Base-by-base conservation (phyloP, 495 filamentous ascomycete genomes). In the Penicillium mononematosum region DNA sequence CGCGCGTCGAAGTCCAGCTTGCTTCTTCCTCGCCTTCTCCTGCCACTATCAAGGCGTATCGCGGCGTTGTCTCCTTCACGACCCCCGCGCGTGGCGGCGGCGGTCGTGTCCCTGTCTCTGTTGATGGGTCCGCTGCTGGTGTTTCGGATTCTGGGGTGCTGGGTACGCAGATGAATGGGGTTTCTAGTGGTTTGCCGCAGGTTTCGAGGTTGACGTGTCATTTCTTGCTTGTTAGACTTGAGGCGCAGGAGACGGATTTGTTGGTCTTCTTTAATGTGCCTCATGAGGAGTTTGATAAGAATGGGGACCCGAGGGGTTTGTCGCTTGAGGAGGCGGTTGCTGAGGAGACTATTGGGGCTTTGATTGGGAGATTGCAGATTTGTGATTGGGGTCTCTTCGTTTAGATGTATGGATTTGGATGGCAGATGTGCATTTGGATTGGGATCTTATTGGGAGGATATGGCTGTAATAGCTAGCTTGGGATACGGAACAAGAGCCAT, bases 251-350 rank as follows among this genome's bases (percentile, higher is more conserved):
- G 59, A 93, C 94, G 14, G 94, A 98, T 75, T 66, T 98, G n/a
- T 68, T 96, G 25, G 83, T 96, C 54, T 89, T 90, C 29, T 82
- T 96, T 68, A 98, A 98, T 75, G 88, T 96, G 32, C 94, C 92
- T 25, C 86, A 91, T 70, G 82, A 84, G 20, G 87, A 90, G 49
- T 84, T 91, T 58, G 75, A 75, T 60, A 70, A 70, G 52, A 70
- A 57, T 31, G 72, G 71, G 17, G 68, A 77, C 62, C 42, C 52
- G 62, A 63, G 16, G 39, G 71, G 56, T 27, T 69, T 75, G 68
- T 83, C 64, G 70, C 79, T 68, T 22, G 85, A 83, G 71, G 81
- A 83, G 70, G 84, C 81, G 59, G 74, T 92, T 63, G 82, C 82
- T 17, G 75, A 78, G 61, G 88, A 81, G 34, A 75, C 88, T 53